phyloP scores from a whole-genome alignment of 768 basidiomycete genomes.

The Mycena alexandri region DNA sequence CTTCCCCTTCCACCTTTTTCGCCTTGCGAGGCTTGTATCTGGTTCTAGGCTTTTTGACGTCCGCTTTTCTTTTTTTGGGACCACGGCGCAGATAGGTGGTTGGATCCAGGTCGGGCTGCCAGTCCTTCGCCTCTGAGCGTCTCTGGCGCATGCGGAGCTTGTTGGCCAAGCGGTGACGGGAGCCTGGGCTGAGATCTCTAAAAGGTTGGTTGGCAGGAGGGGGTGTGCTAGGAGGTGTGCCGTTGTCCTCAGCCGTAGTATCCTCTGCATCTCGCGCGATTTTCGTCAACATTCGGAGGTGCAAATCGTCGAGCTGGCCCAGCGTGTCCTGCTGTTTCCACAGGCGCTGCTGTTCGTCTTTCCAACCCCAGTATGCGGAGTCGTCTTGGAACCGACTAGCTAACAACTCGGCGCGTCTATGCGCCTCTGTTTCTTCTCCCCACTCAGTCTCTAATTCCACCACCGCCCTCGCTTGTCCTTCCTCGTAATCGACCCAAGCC shows the following conservation, averaged over 20 bases:
- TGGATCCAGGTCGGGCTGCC: slow-evolving; percentile 43
- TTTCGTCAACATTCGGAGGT: slow-evolving; percentile 45
- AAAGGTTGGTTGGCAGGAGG: slow-evolving; percentile 6
- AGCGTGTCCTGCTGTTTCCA: slow-evolving; percentile 44
- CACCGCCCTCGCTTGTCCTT: slow-evolving; percentile 52
- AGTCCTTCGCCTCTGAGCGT: slow-evolving; percentile 64
- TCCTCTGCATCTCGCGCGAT: slow-evolving; percentile 19
- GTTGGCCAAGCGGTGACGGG: slow-evolving; percentile 70
- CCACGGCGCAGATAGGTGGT: too few species aligned
- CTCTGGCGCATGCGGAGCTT: slow-evolving; percentile 81
- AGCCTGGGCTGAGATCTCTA: slow-evolving; percentile 60
- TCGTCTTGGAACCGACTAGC: slow-evolving; percentile 30
- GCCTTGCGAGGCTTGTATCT: too few species aligned
- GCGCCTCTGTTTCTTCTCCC: slow-evolving; percentile 41
- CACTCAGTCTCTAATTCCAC: slow-evolving; percentile 44
- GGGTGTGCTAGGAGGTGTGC: too few species aligned
- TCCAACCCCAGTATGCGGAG: slow-evolving; percentile 37
- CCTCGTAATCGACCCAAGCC: slow-evolving; percentile 64
- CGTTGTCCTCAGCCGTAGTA: too few species aligned
- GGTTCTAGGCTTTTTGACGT: too few species aligned
- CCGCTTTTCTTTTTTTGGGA: too few species aligned
- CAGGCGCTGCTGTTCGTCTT: slow-evolving; percentile 37
- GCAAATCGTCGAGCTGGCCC: slow-evolving; percentile 36
- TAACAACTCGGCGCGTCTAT: slow-evolving; percentile 31
- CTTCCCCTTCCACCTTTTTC: slow-evolving; percentile 15